phyloP scores from a whole-genome alignment of 192 early-diverging fungal genomes.

The Rhizophagus sp. region DNA sequence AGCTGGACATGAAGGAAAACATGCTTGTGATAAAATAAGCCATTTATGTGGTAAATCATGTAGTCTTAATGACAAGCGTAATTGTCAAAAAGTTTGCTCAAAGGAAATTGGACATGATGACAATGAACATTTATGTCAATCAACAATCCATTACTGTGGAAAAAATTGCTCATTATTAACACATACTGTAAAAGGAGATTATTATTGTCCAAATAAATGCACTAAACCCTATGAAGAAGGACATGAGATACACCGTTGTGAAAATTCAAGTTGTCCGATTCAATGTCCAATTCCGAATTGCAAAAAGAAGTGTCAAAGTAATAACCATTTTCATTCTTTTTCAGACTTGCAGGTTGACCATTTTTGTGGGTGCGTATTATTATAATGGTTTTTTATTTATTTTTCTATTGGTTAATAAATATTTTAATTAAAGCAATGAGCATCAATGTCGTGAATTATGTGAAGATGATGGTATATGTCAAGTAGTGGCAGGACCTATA shows the following conservation, averaged over 20 bases:
- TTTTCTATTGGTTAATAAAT: too few relatives aligned
- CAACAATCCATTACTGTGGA: conserved; percentile 33
- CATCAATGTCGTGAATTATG: conserved; percentile 29
- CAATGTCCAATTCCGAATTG: conserved; percentile 13
- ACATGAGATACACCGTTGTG: conserved; percentile 15
- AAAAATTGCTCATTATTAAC: conserved; percentile 21
- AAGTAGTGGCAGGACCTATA: conserved; percentile 12
- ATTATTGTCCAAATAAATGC: conserved; percentile 20
- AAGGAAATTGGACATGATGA: too few relatives aligned
- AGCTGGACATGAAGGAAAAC: conserved; percentile 21
- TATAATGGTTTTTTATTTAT: too few relatives aligned
- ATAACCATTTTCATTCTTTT: conserved; percentile 25
- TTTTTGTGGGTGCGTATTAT: conserved; percentile 28
- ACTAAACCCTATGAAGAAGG: conserved; percentile 17
- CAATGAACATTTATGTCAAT: conserved; percentile 12
- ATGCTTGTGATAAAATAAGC: conserved; percentile 21
- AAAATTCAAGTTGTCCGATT: conserved; percentile 24
- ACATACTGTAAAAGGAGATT: neutral
- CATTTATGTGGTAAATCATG: conserved; percentile 17
- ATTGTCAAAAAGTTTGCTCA: conserved; percentile 9
- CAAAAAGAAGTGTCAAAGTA: neutral
- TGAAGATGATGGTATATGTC: conserved; percentile 25
- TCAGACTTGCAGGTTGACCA: neutral
- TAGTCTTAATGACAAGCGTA: neutral
- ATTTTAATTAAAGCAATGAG: neutral